Evolutionary conservation across 345 rosid genomes (phyloP), one percentile per base, ranked within the genome.

Genomic region (Populus nigra): DNA sequence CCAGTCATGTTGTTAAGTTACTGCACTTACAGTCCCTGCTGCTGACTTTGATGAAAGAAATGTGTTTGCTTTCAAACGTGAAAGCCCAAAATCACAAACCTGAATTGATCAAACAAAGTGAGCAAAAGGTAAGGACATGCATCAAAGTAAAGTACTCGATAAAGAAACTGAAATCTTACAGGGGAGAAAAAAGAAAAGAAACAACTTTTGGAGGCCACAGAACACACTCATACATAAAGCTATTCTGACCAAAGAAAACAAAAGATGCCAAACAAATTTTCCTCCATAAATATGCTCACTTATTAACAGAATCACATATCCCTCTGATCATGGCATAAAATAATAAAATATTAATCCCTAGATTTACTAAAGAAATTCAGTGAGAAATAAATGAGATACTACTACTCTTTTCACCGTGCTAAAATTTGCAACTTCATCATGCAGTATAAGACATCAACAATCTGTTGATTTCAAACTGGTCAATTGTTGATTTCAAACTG

Each of bases 61-160:
- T 43, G 99, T 96, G 85, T 88, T 92, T 61, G 97, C 97, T 84
- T 96, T 96, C 65, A 94, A 87, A 71, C 99, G 96, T 43, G 99
- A 96, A 81, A 96, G 98, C 69, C 99, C 99, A 86, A 96, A 96
- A 89, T 93, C 99, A 76, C 97, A 91, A 77, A 96, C 99, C 99
- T 96, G 85, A 83, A 79, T 35, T 73, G 45, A 75, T 9, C 66
- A 78, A 35, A 72, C 6, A 55, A 74, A 38, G 67, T 67, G 50
- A 82, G 77, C 68, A 35, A 27, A 72, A 68, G 71, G 18, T 11
- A 22, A 29, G n/a, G 68, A 77, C 23, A 20, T 50, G 57, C 59
- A 31, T n/a, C 73, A 76, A 31, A 41, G 62, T 20, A 12, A 65
- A 66, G 18, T 7, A 22, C 2, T 41, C 27, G 16, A 9, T 20